Base-by-base conservation (phyloP, 75 land plant species). In the Ceratopteris richardii region DNA sequence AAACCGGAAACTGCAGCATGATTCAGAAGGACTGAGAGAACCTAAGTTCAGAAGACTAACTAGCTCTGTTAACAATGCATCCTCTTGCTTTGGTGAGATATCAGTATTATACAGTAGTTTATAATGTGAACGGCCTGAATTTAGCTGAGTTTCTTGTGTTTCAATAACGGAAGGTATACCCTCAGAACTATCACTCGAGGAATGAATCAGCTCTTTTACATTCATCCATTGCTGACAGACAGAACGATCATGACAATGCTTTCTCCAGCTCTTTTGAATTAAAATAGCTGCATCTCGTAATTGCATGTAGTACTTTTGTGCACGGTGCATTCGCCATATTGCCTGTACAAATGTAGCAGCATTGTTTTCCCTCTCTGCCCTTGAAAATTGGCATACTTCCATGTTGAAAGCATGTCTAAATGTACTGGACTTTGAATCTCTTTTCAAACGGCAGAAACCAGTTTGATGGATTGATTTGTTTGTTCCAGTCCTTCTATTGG, bases 261-360 rank as follows among this genome's bases (percentile, higher is more conserved):
- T 23, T 52, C 63, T 44, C 70, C 70, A 60, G 33, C 23, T 16
- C 27, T 40, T 30, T 39, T 67, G 70, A 0, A 54, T 60, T 13
- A 60, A 18, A 13, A 59, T 23, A 51, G 56, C 29, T 14, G 43
- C 55, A 27, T 24, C 25, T 13, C 17, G 40, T 14, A 67, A 1
- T 29, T 23, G 48, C 25, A 31, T 50, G 22, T 46, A 67, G 0
- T 33, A 12, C 3, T 12, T 29, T 52, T 63, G 47, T 16, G 31
- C 42, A 25, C 30, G 22, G 17, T 27, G 26, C 70, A 67, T 67
- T 28, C 63, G 63, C 70, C 70, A 67, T 16, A 31, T 39, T 67
- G 70, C 62, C 63, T 67, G 63, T n/a, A 48, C 9, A 24, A 24
- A 5, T 23, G 25, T 23, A 3, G 54, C 54, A 52, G 54, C 54